A percentile compares a stretch with the other conserved stretches of the same genome.
These are phyloP conservation scores for Ustilago xerochloae DNA, from an alignment of 1,284 basidiomycete genomes.

Conservation along the genomic window DNA sequence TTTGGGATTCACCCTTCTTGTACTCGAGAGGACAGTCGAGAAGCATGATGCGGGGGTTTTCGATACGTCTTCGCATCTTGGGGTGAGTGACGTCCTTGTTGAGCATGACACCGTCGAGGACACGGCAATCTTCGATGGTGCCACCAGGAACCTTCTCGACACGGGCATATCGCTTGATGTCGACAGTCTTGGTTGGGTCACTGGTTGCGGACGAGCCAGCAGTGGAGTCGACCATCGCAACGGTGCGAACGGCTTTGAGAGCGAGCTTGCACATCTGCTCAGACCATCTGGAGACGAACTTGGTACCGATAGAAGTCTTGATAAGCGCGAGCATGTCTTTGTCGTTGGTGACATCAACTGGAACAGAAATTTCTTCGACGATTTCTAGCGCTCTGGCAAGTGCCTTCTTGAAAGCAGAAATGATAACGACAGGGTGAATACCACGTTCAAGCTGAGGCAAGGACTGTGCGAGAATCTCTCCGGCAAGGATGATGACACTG, in stretches of 20 bases:
- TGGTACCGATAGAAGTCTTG: slow-evolving; percentile 99
- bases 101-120: slow-evolving; percentile 91
- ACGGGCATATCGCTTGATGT: slow-evolving; percentile 96
- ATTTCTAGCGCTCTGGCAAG: slow-evolving; percentile 89
- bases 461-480: slow-evolving; percentile 98
- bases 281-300: slow-evolving; percentile 95
- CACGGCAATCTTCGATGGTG: slow-evolving; percentile 91
- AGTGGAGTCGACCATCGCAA: slow-evolving; percentile 72
- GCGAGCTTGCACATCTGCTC: slow-evolving; percentile 97
- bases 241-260: slow-evolving; percentile 88
- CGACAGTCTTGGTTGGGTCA: slow-evolving; percentile 75
- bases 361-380: slow-evolving; percentile 85
- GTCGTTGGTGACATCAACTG: slow-evolving; percentile 88
- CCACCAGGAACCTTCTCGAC: slow-evolving; percentile 98
- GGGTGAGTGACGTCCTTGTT: slow-evolving; percentile 99
- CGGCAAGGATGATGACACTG: slow-evolving; percentile 95
- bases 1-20: slow-evolving; percentile 98
- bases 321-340: slow-evolving; percentile 94
- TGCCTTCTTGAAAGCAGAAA: slow-evolving; percentile 95
- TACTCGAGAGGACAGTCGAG: slow-evolving; percentile 98
- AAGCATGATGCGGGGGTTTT: slow-evolving; percentile 87
- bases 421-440: slow-evolving; percentile 98
- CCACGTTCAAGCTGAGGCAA: slow-evolving; percentile 90
- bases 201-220: slow-evolving; percentile 19
- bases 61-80: slow-evolving; percentile 91